phyloP scores from a whole-genome alignment of 129 eudicot species.

The Cynara cardunculus region DNA sequence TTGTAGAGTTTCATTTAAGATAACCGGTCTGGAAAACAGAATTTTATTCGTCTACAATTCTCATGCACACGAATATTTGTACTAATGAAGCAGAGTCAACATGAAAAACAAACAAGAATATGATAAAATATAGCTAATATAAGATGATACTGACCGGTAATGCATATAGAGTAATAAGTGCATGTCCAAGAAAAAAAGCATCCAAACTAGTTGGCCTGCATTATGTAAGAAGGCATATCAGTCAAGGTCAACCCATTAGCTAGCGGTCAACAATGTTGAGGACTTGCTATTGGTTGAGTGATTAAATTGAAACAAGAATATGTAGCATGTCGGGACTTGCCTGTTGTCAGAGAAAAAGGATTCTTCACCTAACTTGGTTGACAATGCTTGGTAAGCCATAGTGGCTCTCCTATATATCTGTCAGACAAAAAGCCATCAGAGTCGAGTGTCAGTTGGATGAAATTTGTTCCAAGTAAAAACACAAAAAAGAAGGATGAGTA shows the following conservation, averaged over 20 bases:
- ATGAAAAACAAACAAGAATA: neutral
- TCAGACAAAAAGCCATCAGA: conserved; percentile 2
- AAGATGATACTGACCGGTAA: conserved; percentile 72
- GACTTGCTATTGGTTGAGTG: neutral
- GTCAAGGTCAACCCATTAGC: neutral
- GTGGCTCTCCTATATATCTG: conserved; percentile 84
- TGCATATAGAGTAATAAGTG: conserved; percentile 72
- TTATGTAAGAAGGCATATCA: conserved; percentile 14
- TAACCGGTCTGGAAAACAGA: neutral
- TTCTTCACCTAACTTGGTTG: conserved; percentile 74
- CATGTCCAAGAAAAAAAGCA: conserved; percentile 87
- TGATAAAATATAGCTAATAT: neutral
- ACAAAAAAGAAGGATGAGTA: neutral
- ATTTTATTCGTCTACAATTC: neutral
- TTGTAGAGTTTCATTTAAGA: neutral
- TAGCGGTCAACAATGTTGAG: neutral
- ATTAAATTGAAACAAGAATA: conserved; percentile 1
- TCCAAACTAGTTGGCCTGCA: conserved; percentile 97
- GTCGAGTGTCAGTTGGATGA: neutral
- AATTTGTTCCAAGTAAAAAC: neutral
- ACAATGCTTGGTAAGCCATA: conserved; percentile 66
- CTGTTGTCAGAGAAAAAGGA: conserved; percentile 65
- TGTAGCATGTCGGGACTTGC: conserved; percentile 30
- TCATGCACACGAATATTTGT: neutral
- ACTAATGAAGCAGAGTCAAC: neutral